These are phyloP conservation scores for Potentilla sterilis DNA, from an alignment of 306 rosid genomes.

Conservation along the genomic window DNA sequence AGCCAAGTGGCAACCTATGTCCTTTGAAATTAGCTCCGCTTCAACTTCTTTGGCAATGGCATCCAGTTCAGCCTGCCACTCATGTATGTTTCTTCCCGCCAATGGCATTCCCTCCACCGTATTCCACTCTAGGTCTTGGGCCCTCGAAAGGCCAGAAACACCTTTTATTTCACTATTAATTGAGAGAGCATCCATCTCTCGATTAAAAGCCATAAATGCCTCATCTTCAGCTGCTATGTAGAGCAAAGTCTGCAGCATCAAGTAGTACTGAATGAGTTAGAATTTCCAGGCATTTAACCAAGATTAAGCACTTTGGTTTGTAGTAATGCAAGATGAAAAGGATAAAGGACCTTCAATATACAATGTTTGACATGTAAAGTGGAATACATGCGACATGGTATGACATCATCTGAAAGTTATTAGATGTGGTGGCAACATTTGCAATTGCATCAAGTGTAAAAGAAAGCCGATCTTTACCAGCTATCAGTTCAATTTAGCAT, in stretches of 20 bases:
- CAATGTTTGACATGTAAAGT: too few relatives aligned
- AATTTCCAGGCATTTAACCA: neutral
- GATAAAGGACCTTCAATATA: neutral
- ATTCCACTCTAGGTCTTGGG: constrained; percentile 16
- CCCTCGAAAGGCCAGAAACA: neutral
- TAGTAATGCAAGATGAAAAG: neutral
- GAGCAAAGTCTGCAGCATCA: constrained; percentile 16
- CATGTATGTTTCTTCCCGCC: constrained; percentile 3
- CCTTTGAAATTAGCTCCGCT: constrained; percentile 6
- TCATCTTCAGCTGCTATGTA: constrained; percentile 22
- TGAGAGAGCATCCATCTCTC: constrained; percentile 12
- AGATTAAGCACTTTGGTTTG: neutral
- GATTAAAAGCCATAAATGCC: constrained; percentile 2
- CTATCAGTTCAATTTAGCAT: neutral
- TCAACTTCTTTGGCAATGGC: constrained; percentile 18
- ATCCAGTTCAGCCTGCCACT: constrained; percentile 20
- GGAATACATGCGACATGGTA: neutral
- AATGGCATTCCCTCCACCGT: constrained; percentile 2
- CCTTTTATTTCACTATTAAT: neutral
- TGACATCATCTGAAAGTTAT: neutral
- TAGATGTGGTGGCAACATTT: too few relatives aligned
- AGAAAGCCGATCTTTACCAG: neutral
- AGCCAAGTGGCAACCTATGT: constrained; percentile 14
- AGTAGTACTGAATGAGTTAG: neutral
- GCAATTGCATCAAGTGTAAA: neutral